Conservation (phyloP, 148 eudicot genomes). For the Vaccinium darrowii region DNA sequence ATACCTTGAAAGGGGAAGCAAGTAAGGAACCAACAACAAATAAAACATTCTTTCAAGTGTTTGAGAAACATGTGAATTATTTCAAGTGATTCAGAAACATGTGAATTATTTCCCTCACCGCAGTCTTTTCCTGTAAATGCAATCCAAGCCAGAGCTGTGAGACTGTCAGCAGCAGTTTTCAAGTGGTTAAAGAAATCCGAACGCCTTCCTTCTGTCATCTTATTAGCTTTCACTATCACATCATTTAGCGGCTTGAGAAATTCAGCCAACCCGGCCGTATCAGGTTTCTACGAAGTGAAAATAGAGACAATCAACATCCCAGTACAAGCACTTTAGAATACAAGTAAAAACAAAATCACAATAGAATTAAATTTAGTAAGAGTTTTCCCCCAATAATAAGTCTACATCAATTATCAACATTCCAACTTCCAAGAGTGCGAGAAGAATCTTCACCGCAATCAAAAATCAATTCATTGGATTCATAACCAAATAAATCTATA, state of each 20-base stretch:
- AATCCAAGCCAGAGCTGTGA: constrained; percentile 93
- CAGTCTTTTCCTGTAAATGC: constrained; percentile 95
- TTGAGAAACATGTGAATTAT: neutral
- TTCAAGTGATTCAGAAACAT: neutral
- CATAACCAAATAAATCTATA: neutral
- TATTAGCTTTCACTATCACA: constrained; percentile 58
- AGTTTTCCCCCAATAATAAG: neutral
- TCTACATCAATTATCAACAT: neutral
- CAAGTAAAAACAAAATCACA: neutral
- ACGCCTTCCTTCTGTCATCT: constrained; percentile 75
- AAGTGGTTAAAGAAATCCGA: constrained; percentile 80
- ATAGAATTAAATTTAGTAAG: neutral
- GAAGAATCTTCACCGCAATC: neutral
- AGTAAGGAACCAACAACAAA: neutral
- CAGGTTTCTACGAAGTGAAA: constrained; percentile 73
- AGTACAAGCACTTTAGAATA: neutral
- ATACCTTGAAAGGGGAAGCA: constrained; percentile 50
- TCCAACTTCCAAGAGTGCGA: neutral
- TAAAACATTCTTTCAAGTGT: neutral
- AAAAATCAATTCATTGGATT: neutral
- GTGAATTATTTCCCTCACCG: constrained; percentile 44
- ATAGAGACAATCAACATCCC: neutral
- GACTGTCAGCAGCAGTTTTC: constrained; percentile 80
- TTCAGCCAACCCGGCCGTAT: constrained; percentile 67
- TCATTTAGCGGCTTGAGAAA: constrained; percentile 86